phyloP scores from a whole-genome alignment of 352 stramenopile species.

The Pythium folliculosum region DNA sequence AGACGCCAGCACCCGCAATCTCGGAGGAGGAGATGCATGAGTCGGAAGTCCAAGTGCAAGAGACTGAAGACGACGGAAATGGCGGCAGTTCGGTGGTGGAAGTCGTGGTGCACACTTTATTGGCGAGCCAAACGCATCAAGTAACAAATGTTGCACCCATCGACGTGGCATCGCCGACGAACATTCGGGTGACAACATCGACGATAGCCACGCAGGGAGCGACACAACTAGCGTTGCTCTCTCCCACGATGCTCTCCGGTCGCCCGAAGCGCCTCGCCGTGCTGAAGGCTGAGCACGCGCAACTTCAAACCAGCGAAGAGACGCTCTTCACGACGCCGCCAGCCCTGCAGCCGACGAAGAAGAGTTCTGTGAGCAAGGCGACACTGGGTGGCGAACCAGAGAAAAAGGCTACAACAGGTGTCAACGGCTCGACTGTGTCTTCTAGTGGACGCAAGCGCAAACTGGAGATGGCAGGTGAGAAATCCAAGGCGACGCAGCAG shows the following conservation, averaged over 20 bases:
- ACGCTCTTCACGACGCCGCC: constrained; percentile 27
- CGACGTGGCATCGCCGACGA: not conserved
- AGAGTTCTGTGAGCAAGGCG: constrained; percentile 4
- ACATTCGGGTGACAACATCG: not conserved
- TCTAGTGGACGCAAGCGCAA: constrained; percentile 51
- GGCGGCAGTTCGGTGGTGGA: constrained; percentile 16
- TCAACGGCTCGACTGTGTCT: not conserved
- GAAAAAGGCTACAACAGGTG: constrained; percentile 6
- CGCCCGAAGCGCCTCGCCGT: constrained; percentile 61
- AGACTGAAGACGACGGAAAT: constrained; percentile 20
- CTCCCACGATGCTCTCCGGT: constrained; percentile 33
- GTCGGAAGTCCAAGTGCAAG: constrained; percentile 7
- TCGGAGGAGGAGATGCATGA: not conserved
- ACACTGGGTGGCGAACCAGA: constrained; percentile 24
- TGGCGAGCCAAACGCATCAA: not conserved
- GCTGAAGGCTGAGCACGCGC: constrained; percentile 38
- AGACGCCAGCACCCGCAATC: not conserved
- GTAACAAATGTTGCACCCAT: not conserved
- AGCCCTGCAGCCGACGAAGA: not conserved
- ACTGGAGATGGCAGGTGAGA: constrained; percentile 46
- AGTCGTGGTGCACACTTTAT: constrained; percentile 3
- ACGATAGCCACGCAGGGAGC: not conserved
- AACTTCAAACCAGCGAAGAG: constrained; percentile 3
- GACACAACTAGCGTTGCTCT: not conserved
- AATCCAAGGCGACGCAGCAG: too few relatives aligned